Evolutionary conservation across 345 rosid species (phyloP).

Genomic region (Heritiera fomes): DNA sequence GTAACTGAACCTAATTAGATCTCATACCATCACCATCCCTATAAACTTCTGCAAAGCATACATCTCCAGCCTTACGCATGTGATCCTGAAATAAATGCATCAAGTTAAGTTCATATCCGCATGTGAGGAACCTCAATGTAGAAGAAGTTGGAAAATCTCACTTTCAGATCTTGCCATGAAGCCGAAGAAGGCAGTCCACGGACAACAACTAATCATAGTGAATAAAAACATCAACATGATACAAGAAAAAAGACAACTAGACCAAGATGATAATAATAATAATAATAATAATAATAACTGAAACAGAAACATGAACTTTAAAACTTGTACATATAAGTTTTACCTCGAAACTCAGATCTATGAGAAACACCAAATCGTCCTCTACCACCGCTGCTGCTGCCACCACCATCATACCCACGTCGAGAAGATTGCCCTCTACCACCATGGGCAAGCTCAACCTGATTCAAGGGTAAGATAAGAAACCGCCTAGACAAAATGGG

Average conservation of each 20-base stretch:
- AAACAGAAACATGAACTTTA: background rate
- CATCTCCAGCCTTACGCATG: constrained; percentile 47
- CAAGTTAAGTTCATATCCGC: background rate
- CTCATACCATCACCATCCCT: constrained; percentile 41
- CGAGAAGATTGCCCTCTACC: constrained; percentile 39
- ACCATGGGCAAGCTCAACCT: constrained; percentile 53
- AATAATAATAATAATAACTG: background rate
- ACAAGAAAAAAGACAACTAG: background rate
- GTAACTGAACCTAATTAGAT: background rate
- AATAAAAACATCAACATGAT: background rate
- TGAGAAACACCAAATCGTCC: constrained; percentile 29
- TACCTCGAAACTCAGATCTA: constrained; percentile 24
- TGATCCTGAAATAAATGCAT: constrained; percentile 34
- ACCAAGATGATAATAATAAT: background rate
- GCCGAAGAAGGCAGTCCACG: constrained; percentile 23
- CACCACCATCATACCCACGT: constrained; percentile 30
- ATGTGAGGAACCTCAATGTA: background rate
- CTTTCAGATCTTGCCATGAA: constrained; percentile 22
- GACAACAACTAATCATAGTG: constrained; percentile 21
- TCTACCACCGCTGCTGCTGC: constrained; percentile 34
- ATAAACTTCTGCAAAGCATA: constrained; percentile 43
- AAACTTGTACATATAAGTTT: background rate
- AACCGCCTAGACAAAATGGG: background rate
- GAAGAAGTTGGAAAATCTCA: background rate
- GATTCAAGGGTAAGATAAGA: constrained; percentile 15